Conservation (phyloP, 371 early-diverging fungal genomes). For the Circinella umbellata region DNA sequence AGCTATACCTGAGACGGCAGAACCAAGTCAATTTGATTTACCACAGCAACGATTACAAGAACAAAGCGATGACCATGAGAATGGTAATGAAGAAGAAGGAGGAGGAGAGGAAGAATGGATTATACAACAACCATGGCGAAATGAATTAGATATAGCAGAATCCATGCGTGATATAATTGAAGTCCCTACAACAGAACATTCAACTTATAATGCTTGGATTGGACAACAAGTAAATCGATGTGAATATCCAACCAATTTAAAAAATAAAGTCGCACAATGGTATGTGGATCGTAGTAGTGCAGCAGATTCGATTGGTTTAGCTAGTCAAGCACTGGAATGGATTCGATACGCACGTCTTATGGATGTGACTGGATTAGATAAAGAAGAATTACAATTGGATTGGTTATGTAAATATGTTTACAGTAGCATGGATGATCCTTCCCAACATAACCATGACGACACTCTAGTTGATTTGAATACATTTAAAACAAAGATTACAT, state of each 20-base stretch:
- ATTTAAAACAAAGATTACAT: constrained; percentile 38
- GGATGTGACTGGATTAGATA: constrained; percentile 55
- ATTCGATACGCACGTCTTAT: constrained; percentile 57
- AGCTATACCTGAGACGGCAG: constrained; percentile 68
- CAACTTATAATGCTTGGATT: constrained; percentile 22
- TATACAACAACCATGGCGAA: constrained; percentile 44
- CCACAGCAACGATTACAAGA: constrained; percentile 33
- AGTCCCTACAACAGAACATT: constrained; percentile 22
- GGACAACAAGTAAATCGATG: constrained; percentile 36
- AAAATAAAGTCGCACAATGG: constrained; percentile 59
- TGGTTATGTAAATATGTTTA: constrained; percentile 69
- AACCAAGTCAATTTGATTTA: constrained; percentile 50
- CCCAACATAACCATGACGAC: constrained; percentile 16
- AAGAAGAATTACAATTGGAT: constrained; percentile 52
- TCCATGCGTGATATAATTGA: constrained; percentile 22
- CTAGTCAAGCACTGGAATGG: constrained; percentile 60
- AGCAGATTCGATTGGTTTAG: constrained; percentile 62
- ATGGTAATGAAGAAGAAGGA: too few species aligned
- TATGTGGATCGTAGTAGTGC: constrained; percentile 58
- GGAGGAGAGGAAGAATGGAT: constrained; percentile 35
- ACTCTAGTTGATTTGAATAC: constrained; percentile 24
- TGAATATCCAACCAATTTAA: constrained; percentile 48
- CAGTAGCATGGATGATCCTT: constrained; percentile 34
- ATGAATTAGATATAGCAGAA: constrained; percentile 30
- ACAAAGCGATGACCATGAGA: background rate